Evolutionary conservation across 2,329 filamentous ascomycete species (phyloP).

Genomic region (Fusarium nisikadoi): DNA sequence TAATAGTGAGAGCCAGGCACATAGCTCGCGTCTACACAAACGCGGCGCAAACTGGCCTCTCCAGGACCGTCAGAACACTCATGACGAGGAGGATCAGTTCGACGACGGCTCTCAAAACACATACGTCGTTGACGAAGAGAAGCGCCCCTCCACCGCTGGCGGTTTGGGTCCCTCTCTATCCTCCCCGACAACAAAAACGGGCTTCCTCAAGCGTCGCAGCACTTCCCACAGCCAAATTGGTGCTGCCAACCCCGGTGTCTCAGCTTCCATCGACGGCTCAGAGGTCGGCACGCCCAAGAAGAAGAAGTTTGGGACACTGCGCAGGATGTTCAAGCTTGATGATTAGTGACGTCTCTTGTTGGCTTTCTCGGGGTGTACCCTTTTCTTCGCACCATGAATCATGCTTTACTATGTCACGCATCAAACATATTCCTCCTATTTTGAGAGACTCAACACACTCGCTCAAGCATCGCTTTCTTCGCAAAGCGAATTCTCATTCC

Average conservation of each 20-base stretch:
- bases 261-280: slow-evolving; percentile 22
- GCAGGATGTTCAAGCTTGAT: slow-evolving; percentile 70
- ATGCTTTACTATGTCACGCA: not conserved
- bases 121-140: slow-evolving; percentile 40
- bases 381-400: not conserved
- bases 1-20: slow-evolving; percentile 45
- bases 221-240: slow-evolving; percentile 49
- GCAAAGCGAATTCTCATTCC: not conserved
- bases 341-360: slow-evolving; percentile 48
- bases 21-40: slow-evolving; percentile 42
- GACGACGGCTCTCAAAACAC: slow-evolving; percentile 41
- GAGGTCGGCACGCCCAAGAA: slow-evolving; percentile 52
- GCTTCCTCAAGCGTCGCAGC: slow-evolving; percentile 51
- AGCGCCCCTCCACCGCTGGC: slow-evolving; percentile 51
- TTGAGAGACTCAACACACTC: slow-evolving; percentile 6
- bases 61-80: slow-evolving; percentile 47
- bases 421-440: not conserved
- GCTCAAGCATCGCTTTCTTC: slow-evolving; percentile 7
- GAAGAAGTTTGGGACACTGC: slow-evolving; percentile 75
- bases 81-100: slow-evolving; percentile 45
- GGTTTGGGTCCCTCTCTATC: slow-evolving; percentile 39
- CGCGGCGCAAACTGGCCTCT: slow-evolving; percentile 50
- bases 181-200: slow-evolving; percentile 47
- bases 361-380: not conserved
- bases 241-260: slow-evolving; percentile 5